These are phyloP conservation scores for Tricholoma bakamatsutake DNA, from an alignment of 768 basidiomycete species.

Conservation along the genomic window DNA sequence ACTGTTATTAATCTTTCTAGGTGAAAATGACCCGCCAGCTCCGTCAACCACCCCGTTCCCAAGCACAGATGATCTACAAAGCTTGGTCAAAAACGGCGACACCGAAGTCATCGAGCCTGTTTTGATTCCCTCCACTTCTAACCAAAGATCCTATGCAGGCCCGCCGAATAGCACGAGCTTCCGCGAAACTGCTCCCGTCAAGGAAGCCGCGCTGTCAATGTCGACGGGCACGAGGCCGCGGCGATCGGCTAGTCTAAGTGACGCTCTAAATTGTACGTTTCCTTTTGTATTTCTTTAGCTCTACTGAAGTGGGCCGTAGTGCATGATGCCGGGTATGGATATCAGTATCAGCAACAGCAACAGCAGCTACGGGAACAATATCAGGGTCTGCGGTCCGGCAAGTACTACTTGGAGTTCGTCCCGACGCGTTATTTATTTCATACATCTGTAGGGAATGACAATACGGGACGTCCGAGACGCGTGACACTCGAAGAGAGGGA, in stretches of 20 bases:
- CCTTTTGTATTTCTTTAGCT: neutral
- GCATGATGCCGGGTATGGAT: slow-evolving; percentile 23
- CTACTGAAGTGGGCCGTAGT: slow-evolving; percentile 15
- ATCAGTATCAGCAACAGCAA: slow-evolving; percentile 21
- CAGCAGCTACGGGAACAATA: slow-evolving; percentile 35
- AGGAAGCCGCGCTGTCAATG: slow-evolving; percentile 24
- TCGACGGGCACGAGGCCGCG: slow-evolving; percentile 52
- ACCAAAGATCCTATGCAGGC: slow-evolving; percentile 24
- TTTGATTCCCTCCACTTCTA: slow-evolving; percentile 15
- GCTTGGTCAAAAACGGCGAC: slow-evolving; percentile 20
- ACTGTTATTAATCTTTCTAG: neutral
- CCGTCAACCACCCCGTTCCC: slow-evolving; percentile 19
- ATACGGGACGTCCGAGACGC: slow-evolving; percentile 28
- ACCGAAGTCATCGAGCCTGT: slow-evolving; percentile 27
- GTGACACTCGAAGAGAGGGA: slow-evolving; percentile 33
- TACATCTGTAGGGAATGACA: slow-evolving; percentile 14
- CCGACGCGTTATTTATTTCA: neutral
- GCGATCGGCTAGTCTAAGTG: slow-evolving; percentile 75
- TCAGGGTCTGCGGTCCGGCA: slow-evolving; percentile 27
- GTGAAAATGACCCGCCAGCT: slow-evolving; percentile 14
- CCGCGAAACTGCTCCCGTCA: slow-evolving; percentile 9
- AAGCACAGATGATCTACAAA: slow-evolving; percentile 8
- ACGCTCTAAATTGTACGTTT: slow-evolving; percentile 40
- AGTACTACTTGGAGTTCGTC: slow-evolving; percentile 13
- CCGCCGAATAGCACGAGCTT: slow-evolving; percentile 14